Evolutionary conservation across 495 filamentous ascomycete genomes (phyloP).

Genomic region (Daldinia caldariorum): DNA sequence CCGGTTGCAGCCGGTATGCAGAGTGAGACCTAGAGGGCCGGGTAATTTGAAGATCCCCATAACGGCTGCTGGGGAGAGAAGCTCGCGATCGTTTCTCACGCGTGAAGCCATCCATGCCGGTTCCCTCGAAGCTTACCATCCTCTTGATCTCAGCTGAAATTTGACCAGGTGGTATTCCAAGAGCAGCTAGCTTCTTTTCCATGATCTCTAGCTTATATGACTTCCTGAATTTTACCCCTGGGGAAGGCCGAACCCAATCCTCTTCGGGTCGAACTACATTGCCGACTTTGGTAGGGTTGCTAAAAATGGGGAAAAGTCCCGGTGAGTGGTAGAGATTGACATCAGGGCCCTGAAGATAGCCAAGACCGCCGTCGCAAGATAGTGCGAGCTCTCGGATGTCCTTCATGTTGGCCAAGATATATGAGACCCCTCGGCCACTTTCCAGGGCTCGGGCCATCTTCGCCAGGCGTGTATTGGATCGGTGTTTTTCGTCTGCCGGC

Average conservation of each 20-base stretch:
- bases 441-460: conserved; percentile 63
- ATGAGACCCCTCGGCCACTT: conserved; percentile 59
- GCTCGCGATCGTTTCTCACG: conserved; percentile 12
- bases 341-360: conserved; percentile 59
- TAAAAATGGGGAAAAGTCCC: conserved; percentile 7
- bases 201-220: conserved; percentile 23
- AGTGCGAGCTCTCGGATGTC: conserved; percentile 61
- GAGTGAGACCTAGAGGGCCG: neutral
- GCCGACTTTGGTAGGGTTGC: conserved; percentile 1
- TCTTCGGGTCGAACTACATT: neutral
- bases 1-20: conserved; percentile 28
- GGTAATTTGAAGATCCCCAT: neutral
- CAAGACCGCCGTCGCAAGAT: conserved; percentile 65
- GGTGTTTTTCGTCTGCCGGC: conserved; percentile 48
- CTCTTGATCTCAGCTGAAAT: neutral
- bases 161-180: neutral
- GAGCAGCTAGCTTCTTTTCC: conserved; percentile 37
- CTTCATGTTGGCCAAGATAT: conserved; percentile 55
- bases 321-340: conserved; percentile 20
- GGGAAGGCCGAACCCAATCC: neutral
- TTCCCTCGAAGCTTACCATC: neutral
- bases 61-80: neutral
- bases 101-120: neutral
- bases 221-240: neutral
- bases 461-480: conserved; percentile 42